phyloP scores from a whole-genome alignment of 129 eudicot species.

The Erigeron canadensis region DNA sequence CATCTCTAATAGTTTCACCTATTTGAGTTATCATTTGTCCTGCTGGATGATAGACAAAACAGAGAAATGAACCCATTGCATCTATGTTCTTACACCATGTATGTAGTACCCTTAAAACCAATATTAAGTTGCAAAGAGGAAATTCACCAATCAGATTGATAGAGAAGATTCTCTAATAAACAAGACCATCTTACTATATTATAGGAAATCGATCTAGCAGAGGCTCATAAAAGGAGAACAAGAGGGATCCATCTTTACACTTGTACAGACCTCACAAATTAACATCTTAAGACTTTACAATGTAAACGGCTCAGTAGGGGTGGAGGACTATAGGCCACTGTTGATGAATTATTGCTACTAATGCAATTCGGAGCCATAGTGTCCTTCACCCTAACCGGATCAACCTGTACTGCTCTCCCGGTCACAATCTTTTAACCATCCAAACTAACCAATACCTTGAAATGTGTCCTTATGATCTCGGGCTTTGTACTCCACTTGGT shows the following conservation, averaged over 20 bases:
- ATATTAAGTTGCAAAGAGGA: not conserved
- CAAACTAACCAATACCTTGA: constrained; percentile 11
- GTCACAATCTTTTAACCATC: constrained; percentile 8
- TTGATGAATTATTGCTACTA: not conserved
- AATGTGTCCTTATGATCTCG: not conserved
- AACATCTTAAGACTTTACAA: constrained; percentile 7
- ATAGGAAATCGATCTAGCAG: constrained; percentile 25
- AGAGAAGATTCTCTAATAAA: not conserved
- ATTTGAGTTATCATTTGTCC: not conserved
- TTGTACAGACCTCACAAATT: not conserved
- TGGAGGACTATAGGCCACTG: not conserved
- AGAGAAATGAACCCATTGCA: not conserved
- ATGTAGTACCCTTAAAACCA: not conserved
- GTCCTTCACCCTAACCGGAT: not conserved
- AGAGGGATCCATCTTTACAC: not conserved
- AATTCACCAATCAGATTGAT: not conserved
- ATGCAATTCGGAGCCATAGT: constrained; percentile 1
- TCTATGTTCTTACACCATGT: not conserved
- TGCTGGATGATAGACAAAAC: not conserved
- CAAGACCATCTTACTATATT: constrained; percentile 18
- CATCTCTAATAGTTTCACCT: not conserved
- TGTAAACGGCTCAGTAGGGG: not conserved
- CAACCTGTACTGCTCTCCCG: not conserved
- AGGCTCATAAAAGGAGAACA: constrained; percentile 2
- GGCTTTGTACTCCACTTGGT: constrained; percentile 12